A percentile compares a stretch with the other conserved stretches of the same genome.
Conservation (phyloP, 2,329 filamentous ascomycete genomes). For the Lasiodiplodia sp. region DNA sequence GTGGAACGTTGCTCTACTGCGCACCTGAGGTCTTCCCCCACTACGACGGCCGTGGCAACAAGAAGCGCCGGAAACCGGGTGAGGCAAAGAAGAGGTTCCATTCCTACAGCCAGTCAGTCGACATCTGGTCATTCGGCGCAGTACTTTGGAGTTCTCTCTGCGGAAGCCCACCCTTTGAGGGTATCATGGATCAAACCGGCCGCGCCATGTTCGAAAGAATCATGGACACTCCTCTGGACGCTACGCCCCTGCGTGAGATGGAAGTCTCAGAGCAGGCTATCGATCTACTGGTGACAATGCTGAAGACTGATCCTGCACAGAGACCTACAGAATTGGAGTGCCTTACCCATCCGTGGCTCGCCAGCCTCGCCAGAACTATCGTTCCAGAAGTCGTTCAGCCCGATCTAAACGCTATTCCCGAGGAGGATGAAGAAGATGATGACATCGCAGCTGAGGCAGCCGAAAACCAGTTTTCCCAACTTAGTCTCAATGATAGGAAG, state of each 20-base stretch:
- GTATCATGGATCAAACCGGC: conserved; percentile 76
- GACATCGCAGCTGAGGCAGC: conserved; percentile 36
- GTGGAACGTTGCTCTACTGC: conserved; percentile 93
- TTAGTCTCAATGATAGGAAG: conserved; percentile 59
- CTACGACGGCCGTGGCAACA: conserved; percentile 69
- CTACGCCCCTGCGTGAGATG: conserved; percentile 64
- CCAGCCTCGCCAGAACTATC: conserved; percentile 50
- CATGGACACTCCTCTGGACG: conserved; percentile 78
- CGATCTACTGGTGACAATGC: conserved; percentile 78
- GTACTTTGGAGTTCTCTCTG: conserved; percentile 90
- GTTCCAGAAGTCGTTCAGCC: conserved; percentile 36
- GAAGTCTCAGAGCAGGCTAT: conserved; percentile 72
- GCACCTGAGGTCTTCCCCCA: conserved; percentile 96
- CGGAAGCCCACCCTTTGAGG: conserved; percentile 79
- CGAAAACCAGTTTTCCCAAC: conserved; percentile 47
- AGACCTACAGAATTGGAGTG: conserved; percentile 77
- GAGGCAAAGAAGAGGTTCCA: conserved; percentile 48
- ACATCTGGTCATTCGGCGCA: conserved; percentile 95
- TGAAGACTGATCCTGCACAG: conserved; percentile 79
- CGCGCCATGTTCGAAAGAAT: conserved; percentile 83
- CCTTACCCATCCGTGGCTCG: conserved; percentile 77
- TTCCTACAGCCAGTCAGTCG: conserved; percentile 89
- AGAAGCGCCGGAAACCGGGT: conserved; percentile 64
- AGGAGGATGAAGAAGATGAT: conserved; percentile 69
- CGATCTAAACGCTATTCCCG: conserved; percentile 50